Base-by-base conservation (phyloP, 495 filamentous ascomycete genomes). In the Daldinia grandis region DNA sequence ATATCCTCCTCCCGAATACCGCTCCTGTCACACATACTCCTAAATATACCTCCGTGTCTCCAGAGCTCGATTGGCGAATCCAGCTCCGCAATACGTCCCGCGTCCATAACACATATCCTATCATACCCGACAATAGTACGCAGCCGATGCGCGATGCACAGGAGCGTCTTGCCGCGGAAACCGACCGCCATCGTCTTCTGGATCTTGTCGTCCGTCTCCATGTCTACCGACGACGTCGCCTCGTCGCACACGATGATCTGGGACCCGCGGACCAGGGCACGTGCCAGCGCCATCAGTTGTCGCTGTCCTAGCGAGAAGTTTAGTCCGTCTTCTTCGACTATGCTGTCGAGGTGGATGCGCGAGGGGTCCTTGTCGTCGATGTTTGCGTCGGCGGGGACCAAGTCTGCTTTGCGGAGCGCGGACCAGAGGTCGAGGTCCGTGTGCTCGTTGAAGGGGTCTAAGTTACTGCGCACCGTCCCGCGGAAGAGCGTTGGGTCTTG, bases 241-340 rank as follows among this genome's bases (percentile, higher is more conserved):
- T 98, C 95, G 81, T 99, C 95, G 79, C 93, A 97, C 54, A 99
- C 89, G 72, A 98, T 97, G 80, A 98, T 97, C 71, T 92, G 92
- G 0, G 89, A 90, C 30, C 90, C 87, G 31, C 95, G 87, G 0
- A 98, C 94, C 2, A 98, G 87, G 0, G 95, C 95, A 0, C 95
- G 89, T 1, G 95, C 95, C 1, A 99, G 84, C 3, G 95, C 95
- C 92, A 99, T 96, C 14, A 98, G 88, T 74, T 99, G 95, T 3
- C 95, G 89, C 80, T 99, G 95, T 1, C 95, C 95, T n/a, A 98
- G 88, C 1, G 92, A 95, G 83, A 96, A 99, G 79, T 98, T 99
- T 40, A 95, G 82, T 0, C 95, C 95, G 81, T 97, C 95, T 73
- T 97, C 94, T 65, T 97, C 93, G n/a, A 98, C 93, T 7, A 86